These are phyloP conservation scores for Pythium scleroteichum DNA, from an alignment of 352 stramenopile genomes.

Conservation along the genomic window DNA sequence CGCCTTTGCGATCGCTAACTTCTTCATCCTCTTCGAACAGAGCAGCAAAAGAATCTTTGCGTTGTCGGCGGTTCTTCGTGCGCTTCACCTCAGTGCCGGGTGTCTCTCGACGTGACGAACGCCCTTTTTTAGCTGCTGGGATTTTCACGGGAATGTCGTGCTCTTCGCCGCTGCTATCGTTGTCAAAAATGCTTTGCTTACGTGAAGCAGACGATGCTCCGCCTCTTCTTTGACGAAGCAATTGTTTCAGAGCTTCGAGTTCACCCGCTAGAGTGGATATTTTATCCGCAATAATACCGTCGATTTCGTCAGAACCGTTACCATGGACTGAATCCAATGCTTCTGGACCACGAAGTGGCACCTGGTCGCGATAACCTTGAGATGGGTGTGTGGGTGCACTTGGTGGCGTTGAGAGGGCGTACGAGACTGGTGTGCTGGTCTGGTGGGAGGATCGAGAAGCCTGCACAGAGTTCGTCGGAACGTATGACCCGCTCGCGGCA, in stretches of 20 bases:
- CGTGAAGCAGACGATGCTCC: conserved; percentile 10
- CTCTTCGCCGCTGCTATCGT: conserved; percentile 52
- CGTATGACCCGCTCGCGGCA: conserved; percentile 51
- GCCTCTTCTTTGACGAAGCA: conserved; percentile 49
- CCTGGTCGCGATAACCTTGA: background rate
- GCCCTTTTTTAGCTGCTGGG: conserved; percentile 9
- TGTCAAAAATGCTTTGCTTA: conserved; percentile 80
- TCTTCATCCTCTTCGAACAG: conserved; percentile 61
- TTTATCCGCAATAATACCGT: conserved; percentile 79
- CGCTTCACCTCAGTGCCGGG: conserved; percentile 14
- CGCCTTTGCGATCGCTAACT: conserved; percentile 14
- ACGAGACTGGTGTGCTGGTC: background rate
- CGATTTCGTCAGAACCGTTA: conserved; percentile 33
- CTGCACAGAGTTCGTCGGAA: conserved; percentile 27
- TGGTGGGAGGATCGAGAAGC: background rate
- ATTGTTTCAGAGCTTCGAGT: conserved; percentile 61
- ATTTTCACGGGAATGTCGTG: conserved; percentile 17
- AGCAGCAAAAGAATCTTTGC: conserved; percentile 72
- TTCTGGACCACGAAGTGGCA: background rate
- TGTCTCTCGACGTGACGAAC: conserved; percentile 10
- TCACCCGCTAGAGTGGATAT: conserved; percentile 75
- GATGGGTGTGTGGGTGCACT: too few species aligned
- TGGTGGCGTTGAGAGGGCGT: background rate
- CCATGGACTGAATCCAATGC: conserved; percentile 29
- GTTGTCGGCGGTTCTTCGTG: conserved; percentile 20